Base-by-base conservation (phyloP, 2,329 filamentous ascomycete genomes). In the Chrysoporthe deuterocubensis region DNA sequence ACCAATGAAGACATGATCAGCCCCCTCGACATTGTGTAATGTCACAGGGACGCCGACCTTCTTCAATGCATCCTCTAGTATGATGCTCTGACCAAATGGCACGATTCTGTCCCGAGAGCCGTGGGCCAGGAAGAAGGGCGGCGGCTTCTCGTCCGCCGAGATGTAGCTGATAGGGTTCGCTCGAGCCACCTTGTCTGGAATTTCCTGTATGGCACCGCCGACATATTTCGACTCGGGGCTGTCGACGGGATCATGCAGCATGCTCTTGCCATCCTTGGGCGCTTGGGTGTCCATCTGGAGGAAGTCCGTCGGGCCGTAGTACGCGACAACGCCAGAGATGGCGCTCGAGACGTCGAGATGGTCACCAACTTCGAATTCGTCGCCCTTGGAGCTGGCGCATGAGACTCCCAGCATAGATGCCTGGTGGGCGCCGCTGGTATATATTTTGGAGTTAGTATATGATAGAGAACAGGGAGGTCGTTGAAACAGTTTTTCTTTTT, bases 101-200 rank as follows among this genome's bases (percentile, higher is more conserved):
- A 69, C 68, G 2, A 69, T 44, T n/a, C 63, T 65, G 14, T 69
- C 68, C 6, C 50, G 9, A 11, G 64, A 60, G 4, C 65, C 68
- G 32, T 69, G 68, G 3, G 68, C 46, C 3, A 69, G 64, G 52
- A 69, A 69, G 21, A 69, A 69, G 0, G 68, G 68, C 26, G 68
- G 68, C 16, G 64, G 58, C 6, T 46, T 56, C 44, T 65, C 61
- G 37, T 37, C 65, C 7, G 44, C 43, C 11, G 66, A 69, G 5
- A 69, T 26, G 48, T 69, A 69, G 6, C 58, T 60, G 37, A 69
- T 62, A 7, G 68, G 68, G 21, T 69, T 69, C 32, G 68, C 68
- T 7, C 58, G 59, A 34, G 40, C 65, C 21, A 57, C 46, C 59
- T 69, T 69, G 18, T 69, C 65, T 32, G 68, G 68, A 2, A 48